Percentiles rank a stretch among this genome's conserved stretches.
These are phyloP conservation scores for Craspedostauros australis DNA, from an alignment of 108 stramenopile species.

Conservation along the genomic window DNA sequence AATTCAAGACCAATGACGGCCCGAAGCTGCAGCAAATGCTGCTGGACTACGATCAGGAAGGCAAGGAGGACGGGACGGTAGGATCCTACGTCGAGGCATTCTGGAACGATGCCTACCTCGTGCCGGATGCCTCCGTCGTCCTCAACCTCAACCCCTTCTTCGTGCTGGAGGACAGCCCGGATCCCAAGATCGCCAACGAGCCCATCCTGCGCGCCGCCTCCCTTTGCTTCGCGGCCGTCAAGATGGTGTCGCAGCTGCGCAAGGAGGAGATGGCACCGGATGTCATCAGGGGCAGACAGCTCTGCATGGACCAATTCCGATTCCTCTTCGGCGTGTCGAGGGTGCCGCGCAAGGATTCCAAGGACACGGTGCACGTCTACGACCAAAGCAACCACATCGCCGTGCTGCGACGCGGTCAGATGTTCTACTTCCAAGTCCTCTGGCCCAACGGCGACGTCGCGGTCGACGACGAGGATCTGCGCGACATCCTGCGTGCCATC, in stretches of 20 bases:
- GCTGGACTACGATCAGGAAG: constrained; percentile 56
- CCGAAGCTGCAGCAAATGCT: constrained; percentile 63
- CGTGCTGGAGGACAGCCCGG: constrained; percentile 78
- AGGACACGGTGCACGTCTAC: constrained; percentile 59
- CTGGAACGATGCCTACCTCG: constrained; percentile 83
- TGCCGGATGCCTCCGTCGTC: constrained; percentile 72
- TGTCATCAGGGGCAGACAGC: constrained; percentile 50
- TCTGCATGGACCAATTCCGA: constrained; percentile 78
- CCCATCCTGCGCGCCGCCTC: constrained; percentile 64
- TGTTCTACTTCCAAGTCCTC: constrained; percentile 79
- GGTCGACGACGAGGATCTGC: constrained; percentile 69
- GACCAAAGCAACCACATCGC: constrained; percentile 57
- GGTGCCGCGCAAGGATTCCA: constrained; percentile 37
- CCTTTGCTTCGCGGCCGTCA: constrained; percentile 64
- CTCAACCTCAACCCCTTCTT: constrained; percentile 88
- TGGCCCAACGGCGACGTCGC: constrained; percentile 65
- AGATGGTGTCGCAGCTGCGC: constrained; percentile 57
- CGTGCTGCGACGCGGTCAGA: constrained; percentile 59
- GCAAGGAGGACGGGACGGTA: constrained; percentile 36
- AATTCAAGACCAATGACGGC: constrained; percentile 44
- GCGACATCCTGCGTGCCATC: constrained; percentile 70
- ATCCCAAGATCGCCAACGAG: constrained; percentile 63
- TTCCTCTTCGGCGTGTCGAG: constrained; percentile 58
- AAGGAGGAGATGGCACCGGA: constrained; percentile 65
- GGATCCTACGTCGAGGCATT: constrained; percentile 84